Evolutionary conservation across 495 filamentous ascomycete species (phyloP), one percentile per base, ranked within the genome.

Genomic region (Hapsidospora chrysogenum): DNA sequence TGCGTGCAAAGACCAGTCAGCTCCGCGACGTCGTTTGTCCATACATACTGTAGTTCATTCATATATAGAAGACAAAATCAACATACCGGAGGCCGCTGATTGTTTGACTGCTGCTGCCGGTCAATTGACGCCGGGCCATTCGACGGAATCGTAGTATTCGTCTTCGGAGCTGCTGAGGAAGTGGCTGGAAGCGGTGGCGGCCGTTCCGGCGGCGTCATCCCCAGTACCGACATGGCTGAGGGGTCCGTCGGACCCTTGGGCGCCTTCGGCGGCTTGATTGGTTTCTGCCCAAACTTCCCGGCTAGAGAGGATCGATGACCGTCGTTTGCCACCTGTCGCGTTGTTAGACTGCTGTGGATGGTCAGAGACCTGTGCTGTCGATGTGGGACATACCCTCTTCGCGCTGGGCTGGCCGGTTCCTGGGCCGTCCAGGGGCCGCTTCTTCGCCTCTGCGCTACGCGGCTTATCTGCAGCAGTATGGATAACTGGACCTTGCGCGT

Each of bases 361-460:
- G 3, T 15, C 3, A 14, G 4, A 11, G 14, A 33, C 2, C 9
- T 31, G 15, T n/a, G 23, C n/a, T 26, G 5, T 27, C 27, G 14
- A 4, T 16, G 39, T 35, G 20, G 4, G 1, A 17, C 49, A 40
- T 48, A 58, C 58, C 42, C 46, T 58, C 40, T 61, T 61, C 2
- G 45, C 21, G 2, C 35, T 18, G n/a, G 31, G 19, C 26, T 47
- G 49, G 4, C 43, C 44, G 3, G 45, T 42, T 4, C 52, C 45
- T 7, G 16, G 9, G 2, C 38, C 37, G n/a, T 57, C 54, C 16
- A 49, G 47, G 7, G 41, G 45, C 9, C 56, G 45, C 36, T 60
- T 60, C 14, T 46, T 41, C 1, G 14, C 15, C 7, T 36, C 33
- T 17, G 13, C 11, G 23, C 4, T 3, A 9, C 11, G n/a, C 10